phyloP scores from a whole-genome alignment of 495 filamentous ascomycete species.

The Xylaria longipes region DNA sequence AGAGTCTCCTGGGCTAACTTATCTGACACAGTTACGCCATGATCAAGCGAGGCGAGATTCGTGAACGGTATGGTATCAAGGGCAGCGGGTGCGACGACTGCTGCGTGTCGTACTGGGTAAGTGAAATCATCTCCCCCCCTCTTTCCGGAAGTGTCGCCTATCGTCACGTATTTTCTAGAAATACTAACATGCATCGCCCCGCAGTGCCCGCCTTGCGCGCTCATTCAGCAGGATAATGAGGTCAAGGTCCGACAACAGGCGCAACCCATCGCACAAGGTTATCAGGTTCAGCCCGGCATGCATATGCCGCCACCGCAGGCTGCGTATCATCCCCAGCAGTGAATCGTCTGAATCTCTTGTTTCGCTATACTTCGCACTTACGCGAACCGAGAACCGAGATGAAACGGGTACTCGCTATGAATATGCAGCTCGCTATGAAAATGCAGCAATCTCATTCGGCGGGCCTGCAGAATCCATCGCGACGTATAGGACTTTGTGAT shows the following conservation, averaged over 20 bases:
- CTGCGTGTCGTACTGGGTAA: constrained; percentile 58
- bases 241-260: constrained; percentile 37
- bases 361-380: neutral
- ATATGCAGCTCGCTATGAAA: neutral
- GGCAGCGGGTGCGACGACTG: constrained; percentile 60
- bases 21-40: constrained; percentile 42
- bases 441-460: neutral
- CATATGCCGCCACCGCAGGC: constrained; percentile 33
- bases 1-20: neutral
- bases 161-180: too few relatives aligned
- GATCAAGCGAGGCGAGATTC: constrained; percentile 61
- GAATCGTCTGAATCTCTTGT: neutral
- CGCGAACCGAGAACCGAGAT: neutral
- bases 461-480: neutral
- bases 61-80: constrained; percentile 59
- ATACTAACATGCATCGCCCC: too few relatives aligned
- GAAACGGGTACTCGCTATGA: too few relatives aligned
- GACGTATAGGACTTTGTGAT: neutral
- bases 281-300: constrained; percentile 41
- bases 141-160: too few relatives aligned
- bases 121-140: too few relatives aligned
- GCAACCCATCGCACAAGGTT: constrained; percentile 32
- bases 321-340: constrained; percentile 26
- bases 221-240: constrained; percentile 48
- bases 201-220: too few relatives aligned